A percentile compares a stretch with the other conserved stretches of the same genome.
phyloP scores from a whole-genome alignment of 2,329 filamentous ascomycete genomes.

The Diaporthe australafricana region DNA sequence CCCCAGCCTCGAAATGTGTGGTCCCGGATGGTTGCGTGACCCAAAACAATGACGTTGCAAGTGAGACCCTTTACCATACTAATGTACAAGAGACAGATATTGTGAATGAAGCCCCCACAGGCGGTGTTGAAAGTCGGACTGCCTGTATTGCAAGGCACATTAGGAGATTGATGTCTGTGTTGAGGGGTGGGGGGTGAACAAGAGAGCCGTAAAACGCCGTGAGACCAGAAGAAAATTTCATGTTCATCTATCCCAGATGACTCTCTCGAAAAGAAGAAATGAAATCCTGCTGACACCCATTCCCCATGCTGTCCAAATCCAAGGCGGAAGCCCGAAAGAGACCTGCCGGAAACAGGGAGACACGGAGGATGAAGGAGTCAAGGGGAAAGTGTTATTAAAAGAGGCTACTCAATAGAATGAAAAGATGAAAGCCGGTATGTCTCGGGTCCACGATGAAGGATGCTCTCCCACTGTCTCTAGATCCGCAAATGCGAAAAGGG shows the following conservation, averaged over 20 bases:
- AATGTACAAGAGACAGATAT: conserved; percentile 26
- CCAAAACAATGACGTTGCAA: neutral
- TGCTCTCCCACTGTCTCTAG: neutral
- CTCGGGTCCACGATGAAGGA: neutral
- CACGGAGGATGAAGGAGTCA: neutral
- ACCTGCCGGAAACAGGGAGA: neutral
- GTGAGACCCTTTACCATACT: conserved; percentile 1
- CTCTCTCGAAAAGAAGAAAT: neutral
- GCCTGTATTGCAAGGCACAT: conserved; percentile 15
- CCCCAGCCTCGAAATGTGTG: neutral
- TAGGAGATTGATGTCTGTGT: neutral
- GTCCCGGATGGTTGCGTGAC: neutral
- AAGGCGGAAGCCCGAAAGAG: neutral
- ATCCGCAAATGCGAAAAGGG: neutral
- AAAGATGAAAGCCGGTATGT: neutral
- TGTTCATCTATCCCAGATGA: conserved; percentile 3
- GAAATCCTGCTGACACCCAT: neutral
- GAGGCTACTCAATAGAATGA: neutral
- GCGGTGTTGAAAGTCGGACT: neutral
- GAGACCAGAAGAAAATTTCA: conserved; percentile 13
- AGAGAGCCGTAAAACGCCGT: conserved; percentile 1
- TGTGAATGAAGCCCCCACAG: neutral
- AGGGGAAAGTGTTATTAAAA: conserved; percentile 7
- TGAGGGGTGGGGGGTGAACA: neutral
- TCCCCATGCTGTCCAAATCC: conserved; percentile 3